Conservation (phyloP, 2,329 filamentous ascomycete genomes). For the Myriosclerotinia duriaeana region DNA sequence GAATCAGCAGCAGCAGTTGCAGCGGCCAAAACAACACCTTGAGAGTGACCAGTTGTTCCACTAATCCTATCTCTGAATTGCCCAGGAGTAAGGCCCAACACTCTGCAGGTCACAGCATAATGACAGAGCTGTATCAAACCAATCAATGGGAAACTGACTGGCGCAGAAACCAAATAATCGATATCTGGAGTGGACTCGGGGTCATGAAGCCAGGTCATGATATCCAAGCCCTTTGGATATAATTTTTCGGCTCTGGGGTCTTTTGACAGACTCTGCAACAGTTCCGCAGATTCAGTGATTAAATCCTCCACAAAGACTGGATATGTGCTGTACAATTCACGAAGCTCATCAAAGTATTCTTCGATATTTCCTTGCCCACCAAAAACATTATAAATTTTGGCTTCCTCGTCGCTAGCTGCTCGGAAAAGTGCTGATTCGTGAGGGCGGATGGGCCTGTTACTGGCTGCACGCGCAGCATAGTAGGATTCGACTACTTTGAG, state of each 20-base stretch:
- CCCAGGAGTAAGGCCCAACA: constrained; percentile 84
- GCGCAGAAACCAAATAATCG: constrained; percentile 91
- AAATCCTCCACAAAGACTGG: constrained; percentile 86
- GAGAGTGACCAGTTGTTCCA: constrained; percentile 93
- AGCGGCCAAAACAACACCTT: constrained; percentile 91
- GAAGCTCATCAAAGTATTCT: constrained; percentile 97
- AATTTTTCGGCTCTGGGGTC: constrained; percentile 89
- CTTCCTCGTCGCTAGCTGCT: constrained; percentile 79
- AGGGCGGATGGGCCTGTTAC: constrained; percentile 81
- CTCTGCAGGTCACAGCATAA: constrained; percentile 91
- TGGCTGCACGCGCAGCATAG: constrained; percentile 81
- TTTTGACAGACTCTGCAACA: constrained; percentile 80
- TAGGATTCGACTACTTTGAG: constrained; percentile 85
- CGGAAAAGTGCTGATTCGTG: constrained; percentile 92
- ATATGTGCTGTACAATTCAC: constrained; percentile 88
- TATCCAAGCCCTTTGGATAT: constrained; percentile 93
- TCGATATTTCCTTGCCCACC: constrained; percentile 98
- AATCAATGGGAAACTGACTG: constrained; percentile 93
- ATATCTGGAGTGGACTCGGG: constrained; percentile 87
- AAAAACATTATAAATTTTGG: constrained; percentile 89
- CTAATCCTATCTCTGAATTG: constrained; percentile 80
- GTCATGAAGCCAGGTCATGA: constrained; percentile 89
- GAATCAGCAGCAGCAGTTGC: constrained; percentile 86
- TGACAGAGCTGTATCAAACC: constrained; percentile 94
- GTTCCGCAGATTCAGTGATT: constrained; percentile 75